phyloP scores from a whole-genome alignment of 2,329 filamentous ascomycete species.

The Ceratocystis variospora region DNA sequence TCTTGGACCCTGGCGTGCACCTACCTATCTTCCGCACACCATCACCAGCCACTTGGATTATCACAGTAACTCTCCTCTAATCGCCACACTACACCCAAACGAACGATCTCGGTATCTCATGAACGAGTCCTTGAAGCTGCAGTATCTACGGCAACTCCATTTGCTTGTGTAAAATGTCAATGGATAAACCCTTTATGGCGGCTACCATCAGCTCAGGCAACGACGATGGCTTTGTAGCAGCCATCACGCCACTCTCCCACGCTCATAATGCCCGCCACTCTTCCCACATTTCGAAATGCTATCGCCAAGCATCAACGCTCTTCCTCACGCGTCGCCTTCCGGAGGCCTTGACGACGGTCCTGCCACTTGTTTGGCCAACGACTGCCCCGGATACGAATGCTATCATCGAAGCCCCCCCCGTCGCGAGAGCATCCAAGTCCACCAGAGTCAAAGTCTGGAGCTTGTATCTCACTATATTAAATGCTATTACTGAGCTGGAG shows the following conservation, averaged over 20 bases:
- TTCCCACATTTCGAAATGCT: conserved; percentile 74
- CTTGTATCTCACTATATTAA: conserved; percentile 84
- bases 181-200: conserved; percentile 30
- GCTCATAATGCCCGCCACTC: conserved; percentile 43
- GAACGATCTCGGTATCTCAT: neutral
- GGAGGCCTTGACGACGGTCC: conserved; percentile 73
- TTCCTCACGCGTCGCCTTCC: conserved; percentile 88
- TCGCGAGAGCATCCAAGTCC: conserved; percentile 64
- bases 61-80: neutral
- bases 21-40: neutral
- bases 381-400: conserved; percentile 35
- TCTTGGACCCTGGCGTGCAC: neutral
- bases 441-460: conserved; percentile 95
- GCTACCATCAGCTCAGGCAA: conserved; percentile 34
- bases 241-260: conserved; percentile 55
- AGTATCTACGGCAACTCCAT: neutral
- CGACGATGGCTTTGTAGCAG: conserved; percentile 39
- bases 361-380: conserved; percentile 61
- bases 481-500: conserved; percentile 78
- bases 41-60: conserved; percentile 6
- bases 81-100: neutral
- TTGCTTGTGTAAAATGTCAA: conserved; percentile 29
- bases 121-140: neutral
- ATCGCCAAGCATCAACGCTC: conserved; percentile 84
- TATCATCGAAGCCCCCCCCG: conserved; percentile 47